Base-by-base conservation (phyloP, 148 eudicot species). In the Fallopia convolvulus region DNA sequence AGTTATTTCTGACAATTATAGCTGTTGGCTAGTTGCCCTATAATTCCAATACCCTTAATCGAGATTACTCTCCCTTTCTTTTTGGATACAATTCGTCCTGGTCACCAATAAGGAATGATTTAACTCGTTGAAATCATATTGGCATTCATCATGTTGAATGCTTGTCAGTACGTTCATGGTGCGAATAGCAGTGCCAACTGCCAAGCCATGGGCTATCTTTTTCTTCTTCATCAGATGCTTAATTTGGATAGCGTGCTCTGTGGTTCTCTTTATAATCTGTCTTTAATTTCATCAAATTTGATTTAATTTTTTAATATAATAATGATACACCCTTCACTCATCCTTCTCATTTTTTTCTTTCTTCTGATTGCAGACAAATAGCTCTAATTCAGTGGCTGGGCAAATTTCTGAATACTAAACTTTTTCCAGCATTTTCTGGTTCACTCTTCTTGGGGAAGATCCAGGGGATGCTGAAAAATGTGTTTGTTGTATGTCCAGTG, bases 381-480 rank as follows among this genome's bases (percentile, higher is more conserved):
- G 12, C 65, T 20, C 46, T 23, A 8, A 61, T 26, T 61, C 26
- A 61, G 39, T 30, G 15, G 15, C 70, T 10, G 70, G 6, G 9
- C 33, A 61, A 61, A 10, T 61, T 61, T 20, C 75, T 42, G 56
- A 30, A 74, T 13, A 9, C 48, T 47, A n/a, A 41, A 48, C 76
- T 23, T 48, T 33, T 46, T 74, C 36, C 53, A 75, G 47, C 77
- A 36, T 55, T 75, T 41, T 36, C 77, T 20, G 72, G 18, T 76
- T 76, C 48, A 20, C 36, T 23, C 52, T 40, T 76, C 72, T 40
- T 14, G 20, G 14, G 49, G 47, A 58, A 41, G 74, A 68, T 68
- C 74, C 74, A 44, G 55, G 74, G 79, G 58, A 77, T 77, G 79
- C 60, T 66, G 79, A 65, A 77, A 77, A 72, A 77, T 77, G 79